These are phyloP conservation scores for Xerophyta viscosa DNA, from an alignment of 106 monocot species.

Conservation along the genomic window DNA sequence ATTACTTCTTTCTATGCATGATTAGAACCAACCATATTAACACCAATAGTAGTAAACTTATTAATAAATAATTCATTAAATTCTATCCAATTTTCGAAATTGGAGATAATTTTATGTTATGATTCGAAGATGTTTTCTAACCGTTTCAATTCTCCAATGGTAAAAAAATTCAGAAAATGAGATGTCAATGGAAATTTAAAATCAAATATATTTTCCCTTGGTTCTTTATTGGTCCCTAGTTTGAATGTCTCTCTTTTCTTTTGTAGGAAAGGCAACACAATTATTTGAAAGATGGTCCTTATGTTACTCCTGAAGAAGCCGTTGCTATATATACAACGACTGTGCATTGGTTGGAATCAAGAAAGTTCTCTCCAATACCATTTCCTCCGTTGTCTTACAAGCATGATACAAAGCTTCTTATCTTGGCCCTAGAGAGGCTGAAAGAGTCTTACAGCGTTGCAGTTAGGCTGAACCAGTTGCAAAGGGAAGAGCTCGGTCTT, in stretches of 20 bases:
- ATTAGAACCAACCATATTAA: too few relatives aligned
- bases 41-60: too few relatives aligned
- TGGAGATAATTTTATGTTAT: too few relatives aligned
- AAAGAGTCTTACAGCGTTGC: slow-evolving; percentile 99
- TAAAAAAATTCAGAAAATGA: too few relatives aligned
- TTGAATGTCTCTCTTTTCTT: neutral
- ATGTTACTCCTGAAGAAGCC: slow-evolving; percentile 99
- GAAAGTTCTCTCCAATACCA: slow-evolving; percentile 97
- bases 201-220: too few relatives aligned
- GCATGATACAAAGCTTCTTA: slow-evolving; percentile 98
- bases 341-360: slow-evolving; percentile 98
- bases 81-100: too few relatives aligned
- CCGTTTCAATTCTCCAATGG: neutral
- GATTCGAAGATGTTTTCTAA: too few relatives aligned
- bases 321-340: slow-evolving; percentile 98
- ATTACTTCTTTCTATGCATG: too few relatives aligned
- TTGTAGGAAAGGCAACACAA: slow-evolving; percentile 97
- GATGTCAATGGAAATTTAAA: too few relatives aligned
- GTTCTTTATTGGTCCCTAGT: too few relatives aligned
- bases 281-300: slow-evolving; percentile 98
- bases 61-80: too few relatives aligned
- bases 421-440: slow-evolving; percentile 88
- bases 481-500: slow-evolving; percentile 94
- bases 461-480: slow-evolving; percentile 89
- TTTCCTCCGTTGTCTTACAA: slow-evolving; percentile 99